phyloP scores from a whole-genome alignment of 108 stramenopile genomes.

The Parietichytrium sp. region DNA sequence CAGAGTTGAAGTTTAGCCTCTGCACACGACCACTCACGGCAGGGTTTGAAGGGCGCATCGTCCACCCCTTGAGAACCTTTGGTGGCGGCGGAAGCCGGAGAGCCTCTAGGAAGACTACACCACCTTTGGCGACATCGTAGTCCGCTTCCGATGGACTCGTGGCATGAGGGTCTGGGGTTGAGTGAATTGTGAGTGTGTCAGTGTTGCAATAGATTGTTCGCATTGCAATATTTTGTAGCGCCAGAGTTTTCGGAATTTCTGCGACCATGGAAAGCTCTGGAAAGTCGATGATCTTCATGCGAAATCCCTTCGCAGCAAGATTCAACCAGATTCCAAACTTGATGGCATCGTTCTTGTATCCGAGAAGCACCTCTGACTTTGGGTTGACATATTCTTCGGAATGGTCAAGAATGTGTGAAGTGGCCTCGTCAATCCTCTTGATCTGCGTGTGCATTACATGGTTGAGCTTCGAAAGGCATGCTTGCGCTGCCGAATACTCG shows the following conservation, averaged over 20 bases:
- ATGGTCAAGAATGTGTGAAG: background rate
- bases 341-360: background rate
- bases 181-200: background rate
- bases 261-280: constrained; percentile 21
- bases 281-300: constrained; percentile 32
- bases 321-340: background rate
- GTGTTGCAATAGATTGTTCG: background rate
- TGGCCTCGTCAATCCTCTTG: background rate
- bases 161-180: background rate
- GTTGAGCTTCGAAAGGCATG: background rate
- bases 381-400: background rate
- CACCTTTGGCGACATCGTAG: constrained; percentile 10
- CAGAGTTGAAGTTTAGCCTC: background rate
- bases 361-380: constrained; percentile 13
- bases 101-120: constrained; percentile 14
- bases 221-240: constrained; percentile 17
- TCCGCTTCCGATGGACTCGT: too few relatives aligned
- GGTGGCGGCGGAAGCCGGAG: background rate
- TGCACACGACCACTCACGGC: background rate
- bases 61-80: background rate
- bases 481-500: background rate
- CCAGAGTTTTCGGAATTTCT: constrained; percentile 10
- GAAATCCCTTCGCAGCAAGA: constrained; percentile 17
- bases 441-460: background rate
- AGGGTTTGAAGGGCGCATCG: constrained; percentile 8